Evolutionary conservation across 371 early-diverging fungal genomes (phyloP).

Genomic region (Mycotypha africana): DNA sequence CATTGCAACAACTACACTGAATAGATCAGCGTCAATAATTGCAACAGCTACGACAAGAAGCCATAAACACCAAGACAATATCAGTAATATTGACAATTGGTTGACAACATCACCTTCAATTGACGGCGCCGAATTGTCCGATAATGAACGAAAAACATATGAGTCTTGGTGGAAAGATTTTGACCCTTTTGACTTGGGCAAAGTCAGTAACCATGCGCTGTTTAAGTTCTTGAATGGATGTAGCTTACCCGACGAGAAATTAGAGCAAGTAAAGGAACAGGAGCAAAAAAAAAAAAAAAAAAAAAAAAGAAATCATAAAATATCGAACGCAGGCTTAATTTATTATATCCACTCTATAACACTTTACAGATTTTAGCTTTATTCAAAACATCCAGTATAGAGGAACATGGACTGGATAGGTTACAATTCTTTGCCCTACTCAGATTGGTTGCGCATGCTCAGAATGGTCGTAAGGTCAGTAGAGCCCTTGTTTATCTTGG

Average conservation of each 20-base stretch:
- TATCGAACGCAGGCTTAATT: not conserved
- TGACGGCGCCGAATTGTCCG: conserved; percentile 23
- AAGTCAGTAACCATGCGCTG: conserved; percentile 27
- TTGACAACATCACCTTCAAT: conserved; percentile 25
- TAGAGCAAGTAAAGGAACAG: conserved; percentile 28
- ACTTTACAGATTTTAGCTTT: conserved; percentile 26
- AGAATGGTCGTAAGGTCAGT: conserved; percentile 41
- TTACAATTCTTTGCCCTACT: conserved; percentile 43
- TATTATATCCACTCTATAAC: not conserved
- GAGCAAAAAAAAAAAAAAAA: not conserved
- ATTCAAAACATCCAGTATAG: conserved; percentile 32
- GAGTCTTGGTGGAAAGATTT: conserved; percentile 44
- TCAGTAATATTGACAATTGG: no score
- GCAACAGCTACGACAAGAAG: not conserved
- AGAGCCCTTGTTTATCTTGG: conserved; percentile 38
- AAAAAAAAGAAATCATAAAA: not conserved
- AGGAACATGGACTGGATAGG: conserved; percentile 29
- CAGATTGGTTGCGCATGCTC: conserved; percentile 43
- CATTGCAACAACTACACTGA: not conserved
- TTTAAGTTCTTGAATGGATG: conserved; percentile 33
- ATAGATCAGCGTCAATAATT: no score
- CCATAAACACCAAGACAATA: not conserved
- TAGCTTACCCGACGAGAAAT: conserved; percentile 24
- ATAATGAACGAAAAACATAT: conserved; percentile 30
- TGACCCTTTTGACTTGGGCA: conserved; percentile 33